A percentile compares a stretch with the other conserved stretches of the same genome.
phyloP scores from a whole-genome alignment of 441 rosid species.

The Gossypium davidsonii region DNA sequence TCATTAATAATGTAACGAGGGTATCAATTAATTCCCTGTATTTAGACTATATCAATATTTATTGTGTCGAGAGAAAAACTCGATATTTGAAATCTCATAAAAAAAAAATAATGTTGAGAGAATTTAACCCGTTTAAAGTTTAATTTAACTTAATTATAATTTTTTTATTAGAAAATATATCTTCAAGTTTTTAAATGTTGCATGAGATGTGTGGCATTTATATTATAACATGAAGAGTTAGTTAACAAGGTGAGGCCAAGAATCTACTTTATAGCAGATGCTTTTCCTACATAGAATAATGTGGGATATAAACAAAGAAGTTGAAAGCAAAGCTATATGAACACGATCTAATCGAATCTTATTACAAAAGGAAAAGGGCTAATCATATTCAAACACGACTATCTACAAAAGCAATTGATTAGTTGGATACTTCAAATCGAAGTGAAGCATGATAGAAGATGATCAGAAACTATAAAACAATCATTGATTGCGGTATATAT shows the following conservation, averaged over 20 bases:
- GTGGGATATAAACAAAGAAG: neutral
- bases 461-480: neutral
- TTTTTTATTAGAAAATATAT: too few species aligned
- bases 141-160: too few species aligned
- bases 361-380: conserved; percentile 12
- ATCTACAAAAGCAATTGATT: conserved; percentile 4
- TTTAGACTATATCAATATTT: neutral
- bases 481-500: neutral
- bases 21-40: neutral
- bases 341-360: conserved; percentile 10
- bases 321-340: conserved; percentile 14
- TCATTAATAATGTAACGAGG: neutral
- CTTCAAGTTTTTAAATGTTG: neutral
- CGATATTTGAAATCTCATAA: too few species aligned
- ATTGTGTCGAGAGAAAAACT: too few species aligned
- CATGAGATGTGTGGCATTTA: neutral
- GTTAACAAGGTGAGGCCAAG: conserved; percentile 4
- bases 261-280: neutral
- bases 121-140: too few species aligned
- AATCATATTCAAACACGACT: conserved; percentile 16
- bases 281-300: neutral
- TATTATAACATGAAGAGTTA: neutral
- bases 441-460: neutral
- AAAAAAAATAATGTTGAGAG: too few species aligned
- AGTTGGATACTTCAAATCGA: conserved; percentile 17